Evolutionary conservation across 306 rosid genomes (phyloP).

Genomic region (Canavalia ensiformis): DNA sequence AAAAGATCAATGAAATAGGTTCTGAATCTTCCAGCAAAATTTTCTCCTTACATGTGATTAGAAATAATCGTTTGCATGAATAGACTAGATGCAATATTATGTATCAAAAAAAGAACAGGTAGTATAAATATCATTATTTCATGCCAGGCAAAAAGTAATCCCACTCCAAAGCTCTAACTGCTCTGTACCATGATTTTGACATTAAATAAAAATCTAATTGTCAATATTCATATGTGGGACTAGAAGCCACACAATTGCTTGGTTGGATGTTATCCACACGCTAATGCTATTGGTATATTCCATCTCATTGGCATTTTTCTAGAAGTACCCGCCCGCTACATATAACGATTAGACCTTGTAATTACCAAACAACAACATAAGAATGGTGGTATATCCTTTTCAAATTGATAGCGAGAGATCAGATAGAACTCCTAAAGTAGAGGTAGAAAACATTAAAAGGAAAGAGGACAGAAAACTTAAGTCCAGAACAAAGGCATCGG

Average conservation of each 20-base stretch:
- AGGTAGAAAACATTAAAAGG: neutral
- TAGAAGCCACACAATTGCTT: constrained; percentile 1
- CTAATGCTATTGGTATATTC: neutral
- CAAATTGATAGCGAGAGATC: constrained; percentile 5
- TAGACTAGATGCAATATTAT: neutral
- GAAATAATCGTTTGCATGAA: neutral
- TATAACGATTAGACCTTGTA: neutral
- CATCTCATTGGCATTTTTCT: neutral
- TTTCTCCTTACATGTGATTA: too few species aligned
- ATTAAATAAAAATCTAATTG: neutral
- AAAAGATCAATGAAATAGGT: too few species aligned
- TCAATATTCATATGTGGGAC: constrained; percentile 4
- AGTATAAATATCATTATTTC: neutral
- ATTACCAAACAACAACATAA: neutral
- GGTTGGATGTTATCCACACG: constrained; percentile 11
- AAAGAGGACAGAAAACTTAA: neutral
- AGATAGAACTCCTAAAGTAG: neutral
- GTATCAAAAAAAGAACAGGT: neutral
- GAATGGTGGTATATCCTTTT: constrained; percentile 17
- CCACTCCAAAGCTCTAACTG: neutral
- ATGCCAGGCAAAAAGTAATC: constrained; percentile 1
- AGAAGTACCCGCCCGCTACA: neutral
- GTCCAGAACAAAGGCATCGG: neutral
- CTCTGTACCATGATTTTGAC: constrained; percentile 5
- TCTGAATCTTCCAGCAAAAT: too few species aligned